Evolutionary conservation across 768 basidiomycete genomes (phyloP).

Genomic region (Termitomyces sp.): DNA sequence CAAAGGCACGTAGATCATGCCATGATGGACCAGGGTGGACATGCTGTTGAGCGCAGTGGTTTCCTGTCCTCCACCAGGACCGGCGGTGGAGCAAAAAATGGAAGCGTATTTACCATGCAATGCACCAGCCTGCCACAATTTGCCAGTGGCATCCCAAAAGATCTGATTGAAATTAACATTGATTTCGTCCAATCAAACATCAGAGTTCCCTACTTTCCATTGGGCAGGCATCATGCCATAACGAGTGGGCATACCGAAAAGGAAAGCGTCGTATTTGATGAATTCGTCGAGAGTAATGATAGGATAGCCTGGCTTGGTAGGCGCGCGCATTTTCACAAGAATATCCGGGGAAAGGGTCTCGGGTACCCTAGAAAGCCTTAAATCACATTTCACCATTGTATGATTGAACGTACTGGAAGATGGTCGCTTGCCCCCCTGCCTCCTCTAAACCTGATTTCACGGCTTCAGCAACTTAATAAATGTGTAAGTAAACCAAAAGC

Average conservation of each 20-base stretch:
- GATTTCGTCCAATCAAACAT: neutral
- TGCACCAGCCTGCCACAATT: conserved; percentile 54
- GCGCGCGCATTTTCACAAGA: conserved; percentile 64
- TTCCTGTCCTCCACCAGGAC: conserved; percentile 77
- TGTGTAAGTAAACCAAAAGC: neutral
- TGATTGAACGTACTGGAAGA: conserved; percentile 43
- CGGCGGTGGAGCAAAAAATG: conserved; percentile 67
- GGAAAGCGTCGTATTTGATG: conserved; percentile 58
- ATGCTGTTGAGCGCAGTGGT: conserved; percentile 45
- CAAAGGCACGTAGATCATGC: conserved; percentile 66
- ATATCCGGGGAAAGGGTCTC: conserved; percentile 76
- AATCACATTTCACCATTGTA: neutral
- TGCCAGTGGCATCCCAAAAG: conserved; percentile 79
- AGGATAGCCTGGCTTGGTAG: conserved; percentile 69
- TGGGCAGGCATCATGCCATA: conserved; percentile 83
- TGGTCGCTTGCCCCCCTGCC: conserved; percentile 45
- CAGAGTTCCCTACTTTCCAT: conserved; percentile 49
- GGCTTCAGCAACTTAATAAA: conserved; percentile 52
- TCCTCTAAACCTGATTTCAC: conserved; percentile 41
- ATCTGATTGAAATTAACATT: conserved; percentile 27
- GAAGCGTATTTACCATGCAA: conserved; percentile 74
- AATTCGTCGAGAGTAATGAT: conserved; percentile 53
- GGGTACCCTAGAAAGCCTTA: conserved; percentile 42
- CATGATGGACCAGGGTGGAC: conserved; percentile 66
- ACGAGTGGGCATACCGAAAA: conserved; percentile 77